Percentiles rank a stretch among this genome's conserved stretches.
Evolutionary conservation across 495 filamentous ascomycete genomes (phyloP).

Genomic region (Trichoderma erinaceum): DNA sequence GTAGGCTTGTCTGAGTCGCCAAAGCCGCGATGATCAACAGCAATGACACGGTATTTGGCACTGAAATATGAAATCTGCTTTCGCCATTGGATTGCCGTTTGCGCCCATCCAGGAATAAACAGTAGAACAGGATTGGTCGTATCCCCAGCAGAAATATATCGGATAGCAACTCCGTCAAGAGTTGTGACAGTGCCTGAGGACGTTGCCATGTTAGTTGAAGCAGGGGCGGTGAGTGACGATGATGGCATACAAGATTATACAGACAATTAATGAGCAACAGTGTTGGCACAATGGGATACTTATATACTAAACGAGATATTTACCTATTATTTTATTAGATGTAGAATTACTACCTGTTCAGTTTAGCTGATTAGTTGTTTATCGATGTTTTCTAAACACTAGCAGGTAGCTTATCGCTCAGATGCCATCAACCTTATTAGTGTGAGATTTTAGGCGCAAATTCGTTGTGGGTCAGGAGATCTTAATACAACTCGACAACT

Average conservation of each 20-base stretch:
- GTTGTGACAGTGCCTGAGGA: slow-evolving; percentile 18
- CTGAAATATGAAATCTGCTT: slow-evolving; percentile 23
- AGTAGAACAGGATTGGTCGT: slow-evolving; percentile 19
- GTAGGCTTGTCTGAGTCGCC: slow-evolving; percentile 24
- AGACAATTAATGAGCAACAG: too few species aligned
- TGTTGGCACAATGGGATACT: too few species aligned
- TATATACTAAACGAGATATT: not conserved
- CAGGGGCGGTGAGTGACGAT: not conserved
- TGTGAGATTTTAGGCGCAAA: too few species aligned
- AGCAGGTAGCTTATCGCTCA: too few species aligned
- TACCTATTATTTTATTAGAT: not conserved
- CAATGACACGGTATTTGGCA: slow-evolving; percentile 19
- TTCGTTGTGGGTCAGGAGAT: too few species aligned
- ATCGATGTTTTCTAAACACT: not conserved
- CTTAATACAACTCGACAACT: too few species aligned
- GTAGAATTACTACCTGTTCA: not conserved
- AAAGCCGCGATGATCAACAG: slow-evolving; percentile 25
- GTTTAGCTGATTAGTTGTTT: not conserved
- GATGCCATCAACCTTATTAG: too few species aligned
- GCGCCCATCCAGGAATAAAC: slow-evolving; percentile 23
- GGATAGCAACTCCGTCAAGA: slow-evolving; percentile 22
- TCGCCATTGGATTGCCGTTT: slow-evolving; percentile 22
- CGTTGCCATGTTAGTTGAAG: not conserved
- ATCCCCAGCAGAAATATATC: slow-evolving; percentile 20
- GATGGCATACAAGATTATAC: not conserved